Base-by-base conservation (phyloP, 73 alveolate species). In the Paramecium primaurelia region DNA sequence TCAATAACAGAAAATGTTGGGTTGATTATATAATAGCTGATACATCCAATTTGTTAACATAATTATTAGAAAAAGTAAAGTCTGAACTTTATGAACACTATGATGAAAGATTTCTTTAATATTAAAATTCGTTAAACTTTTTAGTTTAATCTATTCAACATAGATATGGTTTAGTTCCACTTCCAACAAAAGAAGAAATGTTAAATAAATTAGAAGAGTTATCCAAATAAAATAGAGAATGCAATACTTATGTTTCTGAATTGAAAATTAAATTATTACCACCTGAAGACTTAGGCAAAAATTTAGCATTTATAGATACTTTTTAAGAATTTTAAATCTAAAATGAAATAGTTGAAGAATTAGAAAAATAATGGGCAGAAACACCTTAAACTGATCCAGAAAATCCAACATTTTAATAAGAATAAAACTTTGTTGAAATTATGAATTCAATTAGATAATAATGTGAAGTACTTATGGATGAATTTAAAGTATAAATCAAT, bases 391-490 rank as follows among this genome's bases (percentile, higher is more conserved):
- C 14, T 30, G 87, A 40, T 37, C 30, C 58, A 16, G 87, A 73
- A 16, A 25, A 73, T 37, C 60, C 58, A 73, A 37, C 58, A 20
- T 73, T 37, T 44, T 20, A 73, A 37, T 12, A 37, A 8, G 87
- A 73, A 73, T 6, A 36, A 73, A 40, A 37, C 40, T 73, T 30
- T 37, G 12, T 16, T 8, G 60, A 34, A 12, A 73, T 73, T 2
- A 40, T 73, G 58, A 12, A 73, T 22, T 73, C 87, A 36, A 40
- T 73, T n/a, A n/a, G 18, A 14, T 11, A 73, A 30, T 40, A 73
- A 37, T 73, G 87, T 73, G 58, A 73, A 73, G 87, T 73, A 14
- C 60, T 73, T 16, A 40, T 73, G 58, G 87, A 73, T 73, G 87
- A 73, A 73, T 73, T 73, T 9, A 73, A 34, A 38, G 30, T 37